These are phyloP conservation scores for Magnusiomyces tetraspermus DNA, from an alignment of 1,139 yeast genomes.

Conservation along the genomic window DNA sequence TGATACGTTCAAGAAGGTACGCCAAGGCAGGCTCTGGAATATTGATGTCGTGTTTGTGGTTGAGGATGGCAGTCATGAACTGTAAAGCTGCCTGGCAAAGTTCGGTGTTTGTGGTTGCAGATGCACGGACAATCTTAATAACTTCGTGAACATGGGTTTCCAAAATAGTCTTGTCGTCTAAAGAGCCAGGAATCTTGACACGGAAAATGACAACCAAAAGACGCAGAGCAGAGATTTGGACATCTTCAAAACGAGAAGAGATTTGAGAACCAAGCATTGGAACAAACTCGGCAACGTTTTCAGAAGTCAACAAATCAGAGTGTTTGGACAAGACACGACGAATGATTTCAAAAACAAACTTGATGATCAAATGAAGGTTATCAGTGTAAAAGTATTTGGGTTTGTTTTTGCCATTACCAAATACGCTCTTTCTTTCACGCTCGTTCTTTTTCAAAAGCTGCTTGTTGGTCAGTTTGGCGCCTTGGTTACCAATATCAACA, in stretches of 20 bases:
- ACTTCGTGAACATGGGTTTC: constrained; percentile 36
- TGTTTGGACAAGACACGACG: constrained; percentile 60
- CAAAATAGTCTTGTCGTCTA: constrained; percentile 35
- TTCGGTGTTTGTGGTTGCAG: constrained; percentile 71
- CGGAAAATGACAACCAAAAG: constrained; percentile 53
- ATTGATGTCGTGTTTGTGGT: constrained; percentile 56
- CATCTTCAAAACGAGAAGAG: constrained; percentile 61
- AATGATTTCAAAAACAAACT: constrained; percentile 69
- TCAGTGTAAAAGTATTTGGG: constrained; percentile 11
- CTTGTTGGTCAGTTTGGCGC: constrained; percentile 6
- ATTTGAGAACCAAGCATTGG: constrained; percentile 60
- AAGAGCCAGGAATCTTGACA: constrained; percentile 45
- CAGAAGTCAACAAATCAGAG: constrained; percentile 43
- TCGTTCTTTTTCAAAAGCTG: constrained; percentile 36
- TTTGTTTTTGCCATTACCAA: constrained; percentile 21
- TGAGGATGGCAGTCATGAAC: constrained; percentile 61
- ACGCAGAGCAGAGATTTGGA: constrained; percentile 57
- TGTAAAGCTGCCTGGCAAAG: constrained; percentile 75
- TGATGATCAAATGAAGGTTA: constrained; percentile 46
- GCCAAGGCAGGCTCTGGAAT: constrained; percentile 67
- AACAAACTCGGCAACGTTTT: constrained; percentile 61
- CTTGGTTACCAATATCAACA: constrained; percentile 39
- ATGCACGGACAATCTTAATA: constrained; percentile 57
- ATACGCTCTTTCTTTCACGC: constrained; percentile 39
- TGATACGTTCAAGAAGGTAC: constrained; percentile 63